Conservation (phyloP, 1,284 basidiomycete genomes). For the Melampsora americana region DNA sequence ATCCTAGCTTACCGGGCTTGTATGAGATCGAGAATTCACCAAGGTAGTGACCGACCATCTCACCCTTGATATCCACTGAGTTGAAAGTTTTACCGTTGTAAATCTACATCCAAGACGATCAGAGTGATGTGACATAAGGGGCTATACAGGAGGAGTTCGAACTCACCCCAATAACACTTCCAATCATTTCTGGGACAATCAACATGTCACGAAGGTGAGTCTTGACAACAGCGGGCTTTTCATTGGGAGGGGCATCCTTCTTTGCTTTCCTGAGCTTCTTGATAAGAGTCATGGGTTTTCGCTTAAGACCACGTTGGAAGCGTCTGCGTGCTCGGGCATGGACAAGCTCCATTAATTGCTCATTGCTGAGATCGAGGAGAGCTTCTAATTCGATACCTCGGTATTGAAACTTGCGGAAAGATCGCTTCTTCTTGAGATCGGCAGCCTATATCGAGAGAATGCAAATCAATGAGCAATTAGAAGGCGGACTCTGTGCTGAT, state of each 20-base stretch:
- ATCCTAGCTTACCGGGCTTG: slow-evolving; percentile 28
- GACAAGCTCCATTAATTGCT: slow-evolving; percentile 69
- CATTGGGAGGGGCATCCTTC: slow-evolving; percentile 95
- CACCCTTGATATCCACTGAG: slow-evolving; percentile 93
- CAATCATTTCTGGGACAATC: slow-evolving; percentile 99
- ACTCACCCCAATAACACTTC: slow-evolving; percentile 72
- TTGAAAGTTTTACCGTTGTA: slow-evolving; percentile 86
- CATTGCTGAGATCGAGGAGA: slow-evolving; percentile 40
- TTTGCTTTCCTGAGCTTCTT: slow-evolving; percentile 99
- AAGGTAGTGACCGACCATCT: slow-evolving; percentile 99
- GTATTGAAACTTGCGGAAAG: slow-evolving; percentile 40
- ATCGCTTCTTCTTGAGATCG: slow-evolving; percentile 35
- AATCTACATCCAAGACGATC: slow-evolving; percentile 48
- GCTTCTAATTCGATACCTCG: slow-evolving; percentile 34
- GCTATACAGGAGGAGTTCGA: slow-evolving; percentile 57
- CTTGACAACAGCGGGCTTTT: slow-evolving; percentile 98
- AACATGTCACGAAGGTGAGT: slow-evolving; percentile 99
- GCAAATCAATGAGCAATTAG: slow-evolving; percentile 10
- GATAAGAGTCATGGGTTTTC: slow-evolving; percentile 96
- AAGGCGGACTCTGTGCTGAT: background rate
- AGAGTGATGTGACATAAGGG: background rate
- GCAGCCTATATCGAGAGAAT: slow-evolving; percentile 29
- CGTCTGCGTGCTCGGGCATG: slow-evolving; percentile 97
- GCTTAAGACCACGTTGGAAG: slow-evolving; percentile 98
- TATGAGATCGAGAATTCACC: slow-evolving; percentile 67